Evolutionary conservation across 768 basidiomycete genomes (phyloP).

Genomic region (Fistulinella prunicolor): DNA sequence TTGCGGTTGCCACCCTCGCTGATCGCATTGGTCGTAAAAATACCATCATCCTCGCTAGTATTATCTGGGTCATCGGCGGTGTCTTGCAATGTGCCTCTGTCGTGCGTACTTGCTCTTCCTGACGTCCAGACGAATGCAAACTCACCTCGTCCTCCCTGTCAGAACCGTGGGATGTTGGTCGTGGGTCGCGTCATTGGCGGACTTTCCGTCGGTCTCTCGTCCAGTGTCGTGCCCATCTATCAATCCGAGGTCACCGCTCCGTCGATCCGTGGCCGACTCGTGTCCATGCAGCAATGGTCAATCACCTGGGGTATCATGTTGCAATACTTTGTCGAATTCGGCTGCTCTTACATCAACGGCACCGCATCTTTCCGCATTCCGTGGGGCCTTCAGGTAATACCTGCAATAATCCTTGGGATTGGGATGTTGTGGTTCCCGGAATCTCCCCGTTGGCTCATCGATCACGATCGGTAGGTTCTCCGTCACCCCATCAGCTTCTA

Average conservation of each 20-base stretch:
- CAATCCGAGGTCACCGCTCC: conserved; percentile 75
- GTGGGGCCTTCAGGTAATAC: conserved; percentile 78
- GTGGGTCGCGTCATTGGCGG: conserved; percentile 68
- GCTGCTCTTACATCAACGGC: conserved; percentile 65
- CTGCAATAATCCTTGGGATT: conserved; percentile 62
- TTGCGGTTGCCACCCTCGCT: conserved; percentile 59
- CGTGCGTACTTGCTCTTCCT: conserved; percentile 25
- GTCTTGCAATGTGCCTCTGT: conserved; percentile 65
- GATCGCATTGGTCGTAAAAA: conserved; percentile 65
- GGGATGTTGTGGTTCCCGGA: conserved; percentile 72
- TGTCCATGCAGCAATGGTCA: conserved; percentile 77
- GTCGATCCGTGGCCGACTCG: conserved; percentile 68
- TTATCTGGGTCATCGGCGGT: conserved; percentile 71
- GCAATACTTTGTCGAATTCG: conserved; percentile 75
- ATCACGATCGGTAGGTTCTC: conserved; percentile 46
- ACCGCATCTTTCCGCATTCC: conserved; percentile 75
- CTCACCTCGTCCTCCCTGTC: not conserved
- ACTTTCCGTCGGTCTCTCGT: conserved; percentile 62
- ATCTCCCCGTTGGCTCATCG: conserved; percentile 69
- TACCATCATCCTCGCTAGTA: conserved; percentile 61
- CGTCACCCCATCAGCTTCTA: not conserved
- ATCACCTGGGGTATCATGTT: conserved; percentile 79
- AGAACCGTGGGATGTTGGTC: conserved; percentile 77
- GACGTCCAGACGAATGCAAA: not conserved
- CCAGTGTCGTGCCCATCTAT: conserved; percentile 68